Evolutionary conservation across 208 protist genomes (phyloP).

Genomic region (Trypanosoma brucei): DNA sequence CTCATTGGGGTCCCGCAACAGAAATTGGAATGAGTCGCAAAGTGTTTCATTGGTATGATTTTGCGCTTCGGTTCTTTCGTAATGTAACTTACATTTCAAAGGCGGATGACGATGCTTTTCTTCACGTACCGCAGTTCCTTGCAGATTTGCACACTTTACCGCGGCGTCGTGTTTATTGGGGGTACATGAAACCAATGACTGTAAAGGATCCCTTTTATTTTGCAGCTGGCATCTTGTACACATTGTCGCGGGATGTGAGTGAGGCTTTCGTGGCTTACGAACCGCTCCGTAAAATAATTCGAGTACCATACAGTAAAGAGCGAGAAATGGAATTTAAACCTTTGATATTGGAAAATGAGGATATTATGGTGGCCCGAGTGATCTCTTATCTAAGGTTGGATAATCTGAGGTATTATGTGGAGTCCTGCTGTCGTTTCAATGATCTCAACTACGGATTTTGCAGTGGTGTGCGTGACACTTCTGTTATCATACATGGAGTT

Average conservation of each 20-base stretch:
- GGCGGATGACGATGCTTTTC: conserved; percentile 46
- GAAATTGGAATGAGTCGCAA: conserved; percentile 43
- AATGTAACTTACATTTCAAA: conserved; percentile 40
- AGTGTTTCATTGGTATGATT: conserved; percentile 29
- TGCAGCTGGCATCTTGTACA: conserved; percentile 15
- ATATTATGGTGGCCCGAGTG: conserved; percentile 5
- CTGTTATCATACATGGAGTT: conserved; percentile 3
- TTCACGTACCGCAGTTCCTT: conserved; percentile 44
- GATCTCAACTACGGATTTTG: conserved; percentile 7
- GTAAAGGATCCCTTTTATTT: conserved; percentile 10
- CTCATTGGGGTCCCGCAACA: conserved; percentile 27
- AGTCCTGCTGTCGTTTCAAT: conserved; percentile 4
- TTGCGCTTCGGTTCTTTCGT: conserved; percentile 31
- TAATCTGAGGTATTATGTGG: conserved; percentile 1
- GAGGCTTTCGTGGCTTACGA: conserved; percentile 5
- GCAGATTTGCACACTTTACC: conserved; percentile 26
- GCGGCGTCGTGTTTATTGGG: conserved; percentile 16
- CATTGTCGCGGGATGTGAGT: conserved; percentile 1
- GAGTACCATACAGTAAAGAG: conserved; percentile 5
- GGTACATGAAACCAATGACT: conserved; percentile 8
- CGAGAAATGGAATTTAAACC: conserved; percentile 2
- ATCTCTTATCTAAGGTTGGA: conserved; percentile 2
- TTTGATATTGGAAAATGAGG: conserved; percentile 5
- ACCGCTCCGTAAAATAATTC: not conserved
- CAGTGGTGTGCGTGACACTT: conserved; percentile 4